Evolutionary conservation across 2,329 filamentous ascomycete genomes (phyloP).

Genomic region (Pseudophaeomoniella oleicola): DNA sequence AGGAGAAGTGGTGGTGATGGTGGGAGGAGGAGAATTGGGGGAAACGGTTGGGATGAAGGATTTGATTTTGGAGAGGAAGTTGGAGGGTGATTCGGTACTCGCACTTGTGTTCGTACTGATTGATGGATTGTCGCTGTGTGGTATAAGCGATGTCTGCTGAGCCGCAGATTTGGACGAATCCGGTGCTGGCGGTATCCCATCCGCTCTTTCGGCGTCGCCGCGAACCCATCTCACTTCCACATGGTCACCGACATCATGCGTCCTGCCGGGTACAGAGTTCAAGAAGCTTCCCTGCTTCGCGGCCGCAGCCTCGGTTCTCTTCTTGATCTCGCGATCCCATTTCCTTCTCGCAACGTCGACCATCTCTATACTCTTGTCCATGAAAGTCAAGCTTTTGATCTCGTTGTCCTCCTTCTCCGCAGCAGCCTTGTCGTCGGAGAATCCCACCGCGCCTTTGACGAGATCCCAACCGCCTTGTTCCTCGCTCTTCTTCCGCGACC

Average conservation of each 20-base stretch:
- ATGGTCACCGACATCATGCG: slow-evolving; percentile 8
- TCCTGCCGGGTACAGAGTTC: slow-evolving; percentile 9
- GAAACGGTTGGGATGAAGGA: neutral
- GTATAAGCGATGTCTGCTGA: too few relatives aligned
- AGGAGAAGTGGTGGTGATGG: neutral
- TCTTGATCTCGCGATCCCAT: slow-evolving; percentile 17
- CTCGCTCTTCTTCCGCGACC: slow-evolving; percentile 2
- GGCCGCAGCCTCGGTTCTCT: slow-evolving; percentile 2
- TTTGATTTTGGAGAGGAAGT: neutral
- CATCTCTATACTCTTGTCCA: slow-evolving; percentile 35
- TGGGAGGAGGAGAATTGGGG: neutral
- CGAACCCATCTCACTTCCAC: neutral
- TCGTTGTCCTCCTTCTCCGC: slow-evolving; percentile 11
- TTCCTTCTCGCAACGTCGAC: slow-evolving; percentile 28
- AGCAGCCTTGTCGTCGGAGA: slow-evolving; percentile 16
- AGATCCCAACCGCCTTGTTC: slow-evolving; percentile 3
- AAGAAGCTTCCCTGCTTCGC: slow-evolving; percentile 5
- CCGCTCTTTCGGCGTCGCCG: neutral
- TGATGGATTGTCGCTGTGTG: too few relatives aligned
- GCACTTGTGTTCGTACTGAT: too few relatives aligned
- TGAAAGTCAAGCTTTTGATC: slow-evolving; percentile 26
- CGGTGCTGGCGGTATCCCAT: neutral
- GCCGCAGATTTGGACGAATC: neutral
- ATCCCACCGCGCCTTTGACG: neutral
- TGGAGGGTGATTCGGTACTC: neutral